These are phyloP conservation scores for Hyphopichia buzzinii DNA, from an alignment of 1,139 yeast genomes.

Conservation along the genomic window DNA sequence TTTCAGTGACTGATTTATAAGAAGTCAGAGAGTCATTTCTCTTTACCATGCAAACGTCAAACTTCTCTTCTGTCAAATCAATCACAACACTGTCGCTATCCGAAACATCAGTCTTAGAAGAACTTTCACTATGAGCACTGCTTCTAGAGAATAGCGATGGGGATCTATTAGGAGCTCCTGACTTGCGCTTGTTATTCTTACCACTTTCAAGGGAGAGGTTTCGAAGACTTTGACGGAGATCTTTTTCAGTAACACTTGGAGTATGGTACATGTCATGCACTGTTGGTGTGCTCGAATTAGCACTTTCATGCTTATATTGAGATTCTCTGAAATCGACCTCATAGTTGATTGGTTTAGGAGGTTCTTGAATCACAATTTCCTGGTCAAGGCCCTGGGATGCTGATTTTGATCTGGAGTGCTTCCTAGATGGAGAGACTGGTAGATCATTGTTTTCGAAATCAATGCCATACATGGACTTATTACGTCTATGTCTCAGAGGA, in stretches of 20 bases:
- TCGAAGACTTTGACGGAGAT: background rate
- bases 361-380: conserved; percentile 33
- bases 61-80: conserved; percentile 43
- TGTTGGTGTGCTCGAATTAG: conserved; percentile 3
- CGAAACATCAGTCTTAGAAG: conserved; percentile 12
- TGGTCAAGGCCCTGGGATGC: conserved; percentile 7
- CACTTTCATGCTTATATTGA: conserved; percentile 11
- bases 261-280: conserved; percentile 3
- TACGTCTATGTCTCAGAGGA: conserved; percentile 38
- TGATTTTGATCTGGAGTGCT: conserved; percentile 3
- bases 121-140: background rate
- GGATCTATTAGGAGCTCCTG: background rate
- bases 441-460: conserved; percentile 23
- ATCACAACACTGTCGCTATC: conserved; percentile 41
- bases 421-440: conserved; percentile 3
- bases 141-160: conserved; percentile 1
- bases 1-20: conserved; percentile 41
- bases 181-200: background rate
- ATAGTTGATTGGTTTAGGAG: conserved; percentile 38
- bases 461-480: conserved; percentile 39
- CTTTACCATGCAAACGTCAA: conserved; percentile 35
- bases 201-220: background rate
- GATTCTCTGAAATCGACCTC: conserved; percentile 44
- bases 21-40: conserved; percentile 35
- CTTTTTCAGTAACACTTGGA: background rate